A percentile compares a stretch with the other conserved stretches of the same genome.
phyloP scores from a whole-genome alignment of 1,139 yeast genomes.

The Pichia cactophila region DNA sequence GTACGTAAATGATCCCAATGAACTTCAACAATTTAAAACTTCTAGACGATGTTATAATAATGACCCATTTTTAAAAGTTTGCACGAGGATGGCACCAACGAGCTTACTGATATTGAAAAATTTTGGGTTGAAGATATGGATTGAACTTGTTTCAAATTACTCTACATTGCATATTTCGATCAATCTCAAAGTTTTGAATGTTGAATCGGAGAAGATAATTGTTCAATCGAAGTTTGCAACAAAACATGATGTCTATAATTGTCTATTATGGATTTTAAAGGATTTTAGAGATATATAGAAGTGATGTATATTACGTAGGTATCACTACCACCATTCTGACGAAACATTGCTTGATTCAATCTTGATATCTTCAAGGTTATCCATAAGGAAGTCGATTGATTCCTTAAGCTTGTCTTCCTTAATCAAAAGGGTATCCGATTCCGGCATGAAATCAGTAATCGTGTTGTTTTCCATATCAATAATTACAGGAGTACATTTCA shows the following conservation, averaged over 20 bases:
- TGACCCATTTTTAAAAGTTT: conserved; percentile 24
- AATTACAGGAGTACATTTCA: conserved; percentile 40
- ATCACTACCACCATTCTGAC: conserved; percentile 25
- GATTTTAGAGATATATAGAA: neutral
- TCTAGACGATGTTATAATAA: conserved; percentile 7
- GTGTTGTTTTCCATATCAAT: conserved; percentile 29
- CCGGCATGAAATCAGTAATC: conserved; percentile 8
- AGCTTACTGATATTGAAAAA: conserved; percentile 19
- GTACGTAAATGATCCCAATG: conserved; percentile 20
- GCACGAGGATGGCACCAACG: conserved; percentile 20
- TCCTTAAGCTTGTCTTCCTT: neutral
- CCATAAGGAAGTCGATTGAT: neutral
- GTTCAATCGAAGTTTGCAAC: conserved; percentile 52
- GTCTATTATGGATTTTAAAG: conserved; percentile 46
- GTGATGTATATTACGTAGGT: too few species aligned
- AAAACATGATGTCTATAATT: conserved; percentile 53
- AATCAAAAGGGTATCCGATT: neutral
- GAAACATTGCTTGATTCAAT: conserved; percentile 8
- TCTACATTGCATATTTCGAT: conserved; percentile 19
- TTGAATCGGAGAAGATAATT: conserved; percentile 25
- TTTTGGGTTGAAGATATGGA: conserved; percentile 18
- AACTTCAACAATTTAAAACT: conserved; percentile 6
- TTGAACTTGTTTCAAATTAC: conserved; percentile 21
- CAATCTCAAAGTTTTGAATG: conserved; percentile 16
- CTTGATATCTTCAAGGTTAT: conserved; percentile 6